Base-by-base conservation (phyloP, 2,329 filamentous ascomycete genomes). In the Phoma sp. region DNA sequence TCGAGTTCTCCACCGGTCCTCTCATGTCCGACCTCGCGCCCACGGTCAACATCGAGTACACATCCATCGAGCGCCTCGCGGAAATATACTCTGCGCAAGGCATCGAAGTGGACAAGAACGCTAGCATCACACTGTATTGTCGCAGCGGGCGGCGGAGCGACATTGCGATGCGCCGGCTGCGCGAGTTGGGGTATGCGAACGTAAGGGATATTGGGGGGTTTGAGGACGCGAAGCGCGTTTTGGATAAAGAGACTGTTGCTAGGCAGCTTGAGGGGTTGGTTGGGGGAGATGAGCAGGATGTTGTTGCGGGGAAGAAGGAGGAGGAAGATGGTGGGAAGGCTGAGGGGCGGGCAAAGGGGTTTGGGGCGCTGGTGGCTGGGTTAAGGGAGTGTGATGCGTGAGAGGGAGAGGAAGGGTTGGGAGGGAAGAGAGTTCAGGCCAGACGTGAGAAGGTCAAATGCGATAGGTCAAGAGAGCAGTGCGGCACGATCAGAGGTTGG, bases 11-110 rank as follows among this genome's bases (percentile, higher is more conserved):
- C 15, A 70, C 72, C 7, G 72, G 74, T 43, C 49, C 56, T 9
- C 68, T 75, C 19, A 57, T 62, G 17, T 60, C 58, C 51, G 63
- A 65, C 45, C 52, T 70, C 21, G 53, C 61, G 3, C 50, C 58
- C 2, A 74, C 74, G 7, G 51, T 75, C 33, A 76, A 76, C 61
- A 74, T 76, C 48, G 72, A 74, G 43, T 75, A 74, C 67, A 67
- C 70, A 37, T n/a, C 48, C 36, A 75, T 76, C 47, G 60, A 60
- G 32, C 58, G 63, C n/a, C 63, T 76, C 1, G 51, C 68, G 6
- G 19, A 52, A 5, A 55, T 72, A 21, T 64, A 70, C 43, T 54
- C 62, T 1, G 43, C 51, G 33, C 60, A 44, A 21, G 60, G 63
- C 29, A 57, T 68, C 33, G 40, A 50, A 1, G 60, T 72, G 0